phyloP scores from a whole-genome alignment of 345 rosid species.

The Cardamine chenopodiifolia region DNA sequence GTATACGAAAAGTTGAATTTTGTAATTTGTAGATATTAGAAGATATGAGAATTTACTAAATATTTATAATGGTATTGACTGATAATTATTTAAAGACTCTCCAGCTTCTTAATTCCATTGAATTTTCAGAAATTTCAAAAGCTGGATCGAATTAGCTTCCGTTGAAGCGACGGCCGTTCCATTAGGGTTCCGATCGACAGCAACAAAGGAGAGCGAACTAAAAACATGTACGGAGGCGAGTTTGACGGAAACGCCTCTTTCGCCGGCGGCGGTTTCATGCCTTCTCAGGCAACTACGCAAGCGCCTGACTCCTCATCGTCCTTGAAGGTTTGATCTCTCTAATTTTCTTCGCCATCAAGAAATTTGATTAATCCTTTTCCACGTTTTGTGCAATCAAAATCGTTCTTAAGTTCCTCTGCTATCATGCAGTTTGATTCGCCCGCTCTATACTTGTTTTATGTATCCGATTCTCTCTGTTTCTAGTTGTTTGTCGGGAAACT shows the following conservation, averaged over 20 bases:
- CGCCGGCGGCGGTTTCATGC: constrained; percentile 95
- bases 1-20: not conserved
- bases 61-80: not conserved
- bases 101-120: not conserved
- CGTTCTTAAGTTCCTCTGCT: constrained; percentile 3
- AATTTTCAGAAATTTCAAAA: not conserved
- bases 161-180: constrained; percentile 20
- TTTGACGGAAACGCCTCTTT: constrained; percentile 81
- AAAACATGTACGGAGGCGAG: constrained; percentile 61
- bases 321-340: constrained; percentile 52
- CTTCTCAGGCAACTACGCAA: constrained; percentile 62
- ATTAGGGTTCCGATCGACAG: constrained; percentile 31
- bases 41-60: not conserved
- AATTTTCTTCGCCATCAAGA: not conserved
- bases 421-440: not conserved
- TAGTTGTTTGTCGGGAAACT: constrained; percentile 32
- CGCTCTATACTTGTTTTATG: not conserved
- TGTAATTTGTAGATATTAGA: not conserved
- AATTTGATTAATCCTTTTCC: not conserved
- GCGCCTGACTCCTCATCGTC: constrained; percentile 52
- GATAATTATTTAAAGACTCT: not conserved
- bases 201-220: not conserved
- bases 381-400: constrained; percentile 6
- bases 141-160: constrained; percentile 8
- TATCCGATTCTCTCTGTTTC: constrained; percentile 10